Percentiles rank a stretch among this genome's conserved stretches.
Conservation (phyloP, 2,329 filamentous ascomycete genomes). For the Penicillium thymicola region DNA sequence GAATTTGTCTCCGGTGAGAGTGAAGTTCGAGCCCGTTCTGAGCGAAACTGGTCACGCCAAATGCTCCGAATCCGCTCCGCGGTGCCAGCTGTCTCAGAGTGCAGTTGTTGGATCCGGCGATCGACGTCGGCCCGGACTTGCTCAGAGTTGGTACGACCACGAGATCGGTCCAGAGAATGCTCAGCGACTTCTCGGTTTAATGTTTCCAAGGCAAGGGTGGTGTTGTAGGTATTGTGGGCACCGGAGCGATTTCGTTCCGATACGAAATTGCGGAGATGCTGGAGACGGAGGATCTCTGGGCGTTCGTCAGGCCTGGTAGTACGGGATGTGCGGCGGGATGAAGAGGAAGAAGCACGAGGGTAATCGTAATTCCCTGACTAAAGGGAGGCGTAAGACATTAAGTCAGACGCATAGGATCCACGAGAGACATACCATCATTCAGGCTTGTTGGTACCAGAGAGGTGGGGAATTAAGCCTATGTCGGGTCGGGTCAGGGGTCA, state of each 20-base stretch:
- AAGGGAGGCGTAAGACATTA: constrained; percentile 8
- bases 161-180: constrained; percentile 25
- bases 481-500: constrained; percentile 1
- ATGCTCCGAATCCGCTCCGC: constrained; percentile 14
- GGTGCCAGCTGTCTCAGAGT: constrained; percentile 7
- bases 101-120: constrained; percentile 24
- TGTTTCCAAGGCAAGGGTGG: constrained; percentile 36
- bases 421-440: constrained; percentile 24
- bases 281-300: constrained; percentile 28
- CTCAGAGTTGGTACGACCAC: constrained; percentile 26
- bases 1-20: constrained; percentile 8
- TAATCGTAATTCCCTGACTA: constrained; percentile 46
- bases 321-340: constrained; percentile 28
- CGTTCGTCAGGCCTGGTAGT: constrained; percentile 21
- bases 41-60: constrained; percentile 10
- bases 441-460: constrained; percentile 1
- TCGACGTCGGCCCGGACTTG: constrained; percentile 26
- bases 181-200: constrained; percentile 41
- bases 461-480: neutral
- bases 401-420: constrained; percentile 6
- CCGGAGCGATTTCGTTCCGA: constrained; percentile 35
- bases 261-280: constrained; percentile 40
- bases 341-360: constrained; percentile 41
- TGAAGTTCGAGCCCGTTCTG: constrained; percentile 14
- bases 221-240: constrained; percentile 27